phyloP scores from a whole-genome alignment of 805 yeast genomes.

The Lipomyces chichibuensis region DNA sequence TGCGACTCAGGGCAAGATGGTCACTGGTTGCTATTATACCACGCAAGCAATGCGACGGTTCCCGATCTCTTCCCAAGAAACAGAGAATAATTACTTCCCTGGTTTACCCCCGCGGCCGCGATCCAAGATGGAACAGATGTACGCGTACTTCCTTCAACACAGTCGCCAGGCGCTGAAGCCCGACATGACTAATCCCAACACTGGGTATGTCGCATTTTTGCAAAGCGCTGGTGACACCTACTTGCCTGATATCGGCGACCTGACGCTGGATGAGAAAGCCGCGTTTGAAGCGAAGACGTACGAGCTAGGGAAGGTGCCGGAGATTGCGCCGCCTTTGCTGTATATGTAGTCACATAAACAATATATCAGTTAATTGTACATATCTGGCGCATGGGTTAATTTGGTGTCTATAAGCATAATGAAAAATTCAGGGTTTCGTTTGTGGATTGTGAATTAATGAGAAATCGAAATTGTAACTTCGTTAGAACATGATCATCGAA shows the following conservation, averaged over 20 bases:
- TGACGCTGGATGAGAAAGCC: constrained; percentile 18
- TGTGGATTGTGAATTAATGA: background rate
- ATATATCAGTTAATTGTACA: background rate
- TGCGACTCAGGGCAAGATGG: background rate
- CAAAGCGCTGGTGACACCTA: constrained; percentile 16
- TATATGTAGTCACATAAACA: constrained; percentile 42
- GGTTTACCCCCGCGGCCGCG: constrained; percentile 23
- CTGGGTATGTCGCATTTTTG: constrained; percentile 3
- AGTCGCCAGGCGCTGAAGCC: constrained; percentile 8
- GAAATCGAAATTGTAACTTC: background rate
- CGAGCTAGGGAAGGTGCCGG: constrained; percentile 68
- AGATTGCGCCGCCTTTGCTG: constrained; percentile 66
- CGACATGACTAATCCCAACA: constrained; percentile 10
- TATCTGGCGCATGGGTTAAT: background rate
- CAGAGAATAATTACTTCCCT: constrained; percentile 12
- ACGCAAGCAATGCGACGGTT: constrained; percentile 21
- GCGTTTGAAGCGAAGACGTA: constrained; percentile 49
- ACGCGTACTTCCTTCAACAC: background rate
- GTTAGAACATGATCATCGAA: background rate
- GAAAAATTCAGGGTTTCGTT: background rate
- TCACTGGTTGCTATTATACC: constrained; percentile 9
- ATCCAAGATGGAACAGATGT: constrained; percentile 22
- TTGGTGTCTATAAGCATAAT: background rate
- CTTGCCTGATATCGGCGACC: constrained; percentile 21
- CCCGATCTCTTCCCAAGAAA: background rate